Conservation (phyloP, 2,329 filamentous ascomycete genomes). For the Penicillium sp. region DNA sequence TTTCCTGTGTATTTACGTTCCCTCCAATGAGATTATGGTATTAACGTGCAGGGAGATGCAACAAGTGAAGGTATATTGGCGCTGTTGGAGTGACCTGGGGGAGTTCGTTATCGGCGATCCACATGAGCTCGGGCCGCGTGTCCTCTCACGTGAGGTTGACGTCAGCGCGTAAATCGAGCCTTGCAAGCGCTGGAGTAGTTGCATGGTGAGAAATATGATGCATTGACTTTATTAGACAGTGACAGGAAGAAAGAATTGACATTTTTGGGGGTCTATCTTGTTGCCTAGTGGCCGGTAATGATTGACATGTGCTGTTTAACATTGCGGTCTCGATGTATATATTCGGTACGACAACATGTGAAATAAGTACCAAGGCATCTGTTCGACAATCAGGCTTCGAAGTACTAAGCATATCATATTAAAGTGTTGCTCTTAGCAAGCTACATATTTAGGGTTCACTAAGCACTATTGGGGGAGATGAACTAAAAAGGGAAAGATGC, state of each 20-base stretch:
- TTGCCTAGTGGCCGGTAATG: neutral
- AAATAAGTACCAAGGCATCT: neutral
- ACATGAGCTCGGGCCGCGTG: constrained; percentile 19
- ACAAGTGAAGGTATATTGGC: neutral
- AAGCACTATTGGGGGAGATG: neutral
- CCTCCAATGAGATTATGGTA: neutral
- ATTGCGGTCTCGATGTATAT: neutral
- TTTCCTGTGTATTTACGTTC: neutral
- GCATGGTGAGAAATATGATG: neutral
- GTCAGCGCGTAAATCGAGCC: constrained; percentile 6
- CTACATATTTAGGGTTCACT: neutral
- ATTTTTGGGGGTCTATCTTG: neutral
- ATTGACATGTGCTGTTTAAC: constrained; percentile 4
- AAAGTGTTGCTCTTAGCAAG: neutral
- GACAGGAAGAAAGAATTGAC: neutral
- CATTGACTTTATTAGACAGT: neutral
- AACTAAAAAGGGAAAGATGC: neutral
- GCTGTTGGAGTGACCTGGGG: constrained; percentile 6
- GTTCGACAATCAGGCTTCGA: neutral
- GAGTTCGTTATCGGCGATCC: constrained; percentile 15
- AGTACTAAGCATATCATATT: neutral
- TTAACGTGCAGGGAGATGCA: neutral
- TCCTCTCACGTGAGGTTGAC: constrained; percentile 21
- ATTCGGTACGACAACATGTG: neutral
- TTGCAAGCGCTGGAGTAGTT: neutral